Conservation (phyloP, 1,139 yeast genomes). For the Magnusiomyces clavatus region DNA sequence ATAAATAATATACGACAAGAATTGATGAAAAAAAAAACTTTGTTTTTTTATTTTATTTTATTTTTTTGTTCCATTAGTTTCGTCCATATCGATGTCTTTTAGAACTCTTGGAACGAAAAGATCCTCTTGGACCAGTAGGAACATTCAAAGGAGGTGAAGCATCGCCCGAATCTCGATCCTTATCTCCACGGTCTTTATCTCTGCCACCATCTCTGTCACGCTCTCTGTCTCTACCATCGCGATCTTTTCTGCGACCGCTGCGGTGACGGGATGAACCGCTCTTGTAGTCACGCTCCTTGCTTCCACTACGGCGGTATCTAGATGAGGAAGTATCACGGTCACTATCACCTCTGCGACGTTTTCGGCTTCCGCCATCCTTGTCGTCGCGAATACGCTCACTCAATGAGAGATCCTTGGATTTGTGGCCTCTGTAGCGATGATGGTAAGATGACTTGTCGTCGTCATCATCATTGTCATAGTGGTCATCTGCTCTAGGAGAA, state of each 20-base stretch:
- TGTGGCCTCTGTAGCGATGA: slow-evolving; percentile 16
- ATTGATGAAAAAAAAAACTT: no score
- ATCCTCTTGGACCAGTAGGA: slow-evolving; percentile 24
- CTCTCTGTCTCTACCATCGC: not conserved
- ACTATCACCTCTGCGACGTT: slow-evolving; percentile 14
- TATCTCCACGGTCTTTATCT: not conserved
- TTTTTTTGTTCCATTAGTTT: no score
- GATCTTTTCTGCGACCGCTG: slow-evolving; percentile 16
- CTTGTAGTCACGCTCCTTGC: slow-evolving; percentile 16
- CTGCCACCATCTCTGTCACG: not conserved
- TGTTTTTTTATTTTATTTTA: no score
- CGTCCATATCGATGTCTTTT: no score
- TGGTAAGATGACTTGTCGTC: slow-evolving; percentile 3
- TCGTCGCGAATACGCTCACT: slow-evolving; percentile 13
- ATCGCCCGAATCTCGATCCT: not conserved
- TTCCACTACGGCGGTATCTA: slow-evolving; percentile 16
- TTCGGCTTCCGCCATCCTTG: slow-evolving; percentile 10
- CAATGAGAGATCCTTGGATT: slow-evolving; percentile 15
- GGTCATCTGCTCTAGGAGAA: slow-evolving; percentile 1
- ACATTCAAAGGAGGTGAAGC: slow-evolving; percentile 24
- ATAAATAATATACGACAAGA: no score
- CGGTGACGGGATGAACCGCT: slow-evolving; percentile 13
- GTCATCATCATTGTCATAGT: slow-evolving; percentile 13
- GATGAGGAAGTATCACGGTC: slow-evolving; percentile 10
- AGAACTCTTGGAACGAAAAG: slow-evolving; percentile 5